Evolutionary conservation across 2,329 filamentous ascomycete genomes (phyloP).

Genomic region (Botrytis paeoniae): DNA sequence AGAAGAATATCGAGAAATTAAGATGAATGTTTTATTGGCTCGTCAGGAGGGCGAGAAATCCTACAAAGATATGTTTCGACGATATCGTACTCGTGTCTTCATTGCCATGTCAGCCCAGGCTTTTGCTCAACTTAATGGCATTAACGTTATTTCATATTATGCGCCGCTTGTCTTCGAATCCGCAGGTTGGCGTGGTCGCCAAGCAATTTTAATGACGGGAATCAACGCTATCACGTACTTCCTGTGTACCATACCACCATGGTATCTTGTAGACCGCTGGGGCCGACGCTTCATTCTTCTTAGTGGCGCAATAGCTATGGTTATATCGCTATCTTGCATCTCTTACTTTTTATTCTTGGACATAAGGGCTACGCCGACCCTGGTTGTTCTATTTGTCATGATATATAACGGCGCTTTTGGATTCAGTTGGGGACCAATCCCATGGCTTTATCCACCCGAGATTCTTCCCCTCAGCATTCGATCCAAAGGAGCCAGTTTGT

Average conservation of each 20-base stretch:
- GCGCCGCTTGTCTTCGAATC: conserved; percentile 95
- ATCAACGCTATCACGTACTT: conserved; percentile 93
- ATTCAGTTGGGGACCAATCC: conserved; percentile 95
- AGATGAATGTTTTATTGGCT: conserved; percentile 92
- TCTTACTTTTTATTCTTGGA: conserved; percentile 95
- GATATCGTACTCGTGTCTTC: conserved; percentile 87
- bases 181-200: conserved; percentile 88
- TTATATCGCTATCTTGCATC: conserved; percentile 80
- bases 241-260: conserved; percentile 87
- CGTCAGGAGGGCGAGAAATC: conserved; percentile 92
- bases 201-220: conserved; percentile 94
- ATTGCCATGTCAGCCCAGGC: conserved; percentile 99
- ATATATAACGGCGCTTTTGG: conserved; percentile 98
- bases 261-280: conserved; percentile 94
- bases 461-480: conserved; percentile 95
- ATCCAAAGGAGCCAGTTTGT: conserved; percentile 94
- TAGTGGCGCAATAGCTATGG: conserved; percentile 86
- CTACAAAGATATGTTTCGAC: conserved; percentile 90
- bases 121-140: conserved; percentile 94
- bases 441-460: conserved; percentile 98
- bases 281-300: conserved; percentile 86
- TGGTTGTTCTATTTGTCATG: conserved; percentile 95
- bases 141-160: conserved; percentile 99
- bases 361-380: conserved; percentile 68
- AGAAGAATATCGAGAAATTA: conserved; percentile 97